Evolutionary conservation across 345 rosid species (phyloP).

Genomic region (Citrus trifoliata): DNA sequence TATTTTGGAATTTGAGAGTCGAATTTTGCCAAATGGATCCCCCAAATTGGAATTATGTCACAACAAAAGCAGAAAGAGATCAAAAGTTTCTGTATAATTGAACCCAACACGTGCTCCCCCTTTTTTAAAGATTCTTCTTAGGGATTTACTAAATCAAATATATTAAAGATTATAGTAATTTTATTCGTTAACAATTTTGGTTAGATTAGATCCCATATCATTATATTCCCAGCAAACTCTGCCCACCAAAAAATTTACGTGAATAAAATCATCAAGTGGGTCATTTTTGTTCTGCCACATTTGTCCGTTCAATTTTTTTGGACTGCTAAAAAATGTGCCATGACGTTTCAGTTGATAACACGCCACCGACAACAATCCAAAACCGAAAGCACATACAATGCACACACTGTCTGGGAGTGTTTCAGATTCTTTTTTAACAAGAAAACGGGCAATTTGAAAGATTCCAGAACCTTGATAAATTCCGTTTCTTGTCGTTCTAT

Average conservation of each 20-base stretch:
- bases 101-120: not conserved
- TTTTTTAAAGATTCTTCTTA: not conserved
- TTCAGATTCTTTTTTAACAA: not conserved
- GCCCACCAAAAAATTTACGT: not conserved
- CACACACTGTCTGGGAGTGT: not conserved
- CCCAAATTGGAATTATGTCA: not conserved
- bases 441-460: not conserved
- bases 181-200: not conserved
- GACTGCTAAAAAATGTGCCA: not conserved
- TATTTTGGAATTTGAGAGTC: not conserved
- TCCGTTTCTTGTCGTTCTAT: not conserved
- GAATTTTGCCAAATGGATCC: not conserved
- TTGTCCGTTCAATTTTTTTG: not conserved
- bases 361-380: slow-evolving; percentile 5
- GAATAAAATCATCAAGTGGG: not conserved
- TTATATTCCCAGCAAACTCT: not conserved
- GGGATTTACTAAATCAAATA: not conserved
- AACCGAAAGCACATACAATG: not conserved
- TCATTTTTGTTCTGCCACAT: not conserved
- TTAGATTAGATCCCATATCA: not conserved
- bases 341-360: not conserved
- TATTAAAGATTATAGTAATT: not conserved
- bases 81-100: not conserved
- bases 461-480: not conserved
- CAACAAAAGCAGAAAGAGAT: not conserved